Conservation (phyloP, 2,329 filamentous ascomycete genomes). For the Zymoseptoria passerinii region DNA sequence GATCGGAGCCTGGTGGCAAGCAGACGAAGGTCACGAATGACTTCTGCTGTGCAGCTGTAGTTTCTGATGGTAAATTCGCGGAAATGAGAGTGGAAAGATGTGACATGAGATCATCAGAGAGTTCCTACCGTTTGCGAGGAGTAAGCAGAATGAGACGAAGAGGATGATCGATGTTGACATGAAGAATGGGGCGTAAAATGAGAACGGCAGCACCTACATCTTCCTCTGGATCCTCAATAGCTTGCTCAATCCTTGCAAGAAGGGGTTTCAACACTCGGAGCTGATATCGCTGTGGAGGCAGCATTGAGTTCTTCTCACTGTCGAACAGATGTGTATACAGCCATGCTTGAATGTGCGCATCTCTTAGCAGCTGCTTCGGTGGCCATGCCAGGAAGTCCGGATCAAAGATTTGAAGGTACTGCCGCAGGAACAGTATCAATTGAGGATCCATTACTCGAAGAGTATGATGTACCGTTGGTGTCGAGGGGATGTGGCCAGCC, state of each 20-base stretch:
- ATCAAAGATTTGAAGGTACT: constrained; percentile 72
- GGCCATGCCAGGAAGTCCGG: constrained; percentile 56
- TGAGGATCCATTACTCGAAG: constrained; percentile 25
- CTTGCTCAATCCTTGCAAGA: constrained; percentile 59
- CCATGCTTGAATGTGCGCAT: constrained; percentile 54
- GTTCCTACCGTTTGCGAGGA: constrained; percentile 50
- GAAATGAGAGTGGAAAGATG: constrained; percentile 58
- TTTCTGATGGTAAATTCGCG: constrained; percentile 55
- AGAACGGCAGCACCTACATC: constrained; percentile 57
- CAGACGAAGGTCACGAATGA: constrained; percentile 64
- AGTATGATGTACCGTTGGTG: not conserved
- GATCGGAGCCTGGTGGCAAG: constrained; percentile 15
- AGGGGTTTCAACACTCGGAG: constrained; percentile 66
- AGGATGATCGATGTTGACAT: constrained; percentile 8
- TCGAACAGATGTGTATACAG: constrained; percentile 62
- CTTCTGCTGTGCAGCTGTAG: constrained; percentile 60
- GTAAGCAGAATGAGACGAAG: constrained; percentile 19
- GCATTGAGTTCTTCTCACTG: constrained; percentile 44
- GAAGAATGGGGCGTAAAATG: constrained; percentile 6
- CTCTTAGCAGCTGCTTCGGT: constrained; percentile 48
- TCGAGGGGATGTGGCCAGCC: not conserved
- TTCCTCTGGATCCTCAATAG: constrained; percentile 73
- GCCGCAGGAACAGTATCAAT: constrained; percentile 51
- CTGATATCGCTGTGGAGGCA: constrained; percentile 62
- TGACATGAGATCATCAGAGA: constrained; percentile 72